Evolutionary conservation across 331 rosid species (phyloP), one percentile per base, ranked within the genome.

Genomic region (Quercus lobata): DNA sequence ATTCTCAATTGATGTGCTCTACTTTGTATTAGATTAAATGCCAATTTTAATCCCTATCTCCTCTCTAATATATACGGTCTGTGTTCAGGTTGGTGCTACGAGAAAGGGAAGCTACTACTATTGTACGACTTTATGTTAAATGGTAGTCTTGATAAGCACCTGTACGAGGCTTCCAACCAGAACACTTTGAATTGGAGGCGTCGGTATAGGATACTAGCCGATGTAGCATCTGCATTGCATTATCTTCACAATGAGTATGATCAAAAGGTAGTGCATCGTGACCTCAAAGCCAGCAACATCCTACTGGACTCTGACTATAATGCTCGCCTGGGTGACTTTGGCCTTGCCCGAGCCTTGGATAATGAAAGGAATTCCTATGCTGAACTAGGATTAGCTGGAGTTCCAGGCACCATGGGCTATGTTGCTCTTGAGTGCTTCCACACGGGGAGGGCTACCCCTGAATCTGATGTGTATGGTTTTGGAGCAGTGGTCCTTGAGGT

Each of bases 371-470:
- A 84, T 76, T 88, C 92, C 0, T 86, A 84, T 69, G 90, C 90
- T 15, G 92, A 88, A 69, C 80, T 86, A 19, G 82, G 76, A 49
- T n/a, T 61, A 71, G 71, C 82, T 11, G 87, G 89, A 66, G 84
- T 88, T 19, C 73, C 85, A 0, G 88, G 92, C 76, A 88, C 92
- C 30, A 76, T 84, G 74, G 92, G 92, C 22, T 86, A 88, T 61
- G 92, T 84, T 46, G 90, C 90, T 55, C 90, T 87, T 0, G 92
- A 88, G 71, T 86, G 92, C 80, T 88, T 88, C 84, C 92, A 88
- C 72, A 83, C 86, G 14, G 89, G 92, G 6, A 84, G 53, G 76
- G 90, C 90, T n/a, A 77, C 90, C 30, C 92, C 87, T 11, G 92
- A 86, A 56, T 84, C 92, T 25, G 88, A 80, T 41, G 87, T 88